phyloP scores from a whole-genome alignment of 345 rosid genomes.

The Aegle marmelos region DNA sequence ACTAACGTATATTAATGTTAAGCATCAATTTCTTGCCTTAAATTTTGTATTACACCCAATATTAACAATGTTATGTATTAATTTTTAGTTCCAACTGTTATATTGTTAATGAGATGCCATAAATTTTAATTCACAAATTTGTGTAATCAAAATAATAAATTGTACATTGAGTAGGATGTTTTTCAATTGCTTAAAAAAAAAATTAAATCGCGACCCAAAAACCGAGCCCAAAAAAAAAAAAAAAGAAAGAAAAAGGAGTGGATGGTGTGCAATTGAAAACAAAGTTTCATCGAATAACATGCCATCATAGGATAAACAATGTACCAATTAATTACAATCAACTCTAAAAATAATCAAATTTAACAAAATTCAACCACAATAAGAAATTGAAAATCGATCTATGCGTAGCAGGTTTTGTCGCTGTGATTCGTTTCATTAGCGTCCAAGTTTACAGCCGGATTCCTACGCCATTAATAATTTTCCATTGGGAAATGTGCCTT shows the following conservation, averaged over 20 bases:
- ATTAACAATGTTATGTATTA: too few species aligned
- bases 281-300: not conserved
- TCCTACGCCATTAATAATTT: conserved; percentile 33
- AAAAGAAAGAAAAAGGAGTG: not conserved
- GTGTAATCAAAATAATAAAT: too few species aligned
- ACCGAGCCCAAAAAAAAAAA: not conserved
- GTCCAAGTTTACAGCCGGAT: conserved; percentile 55
- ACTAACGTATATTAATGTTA: too few species aligned
- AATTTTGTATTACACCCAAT: too few species aligned
- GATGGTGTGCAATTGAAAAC: not conserved
- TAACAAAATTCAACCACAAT: conserved; percentile 12
- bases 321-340: not conserved
- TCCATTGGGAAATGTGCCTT: conserved; percentile 33
- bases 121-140: too few species aligned
- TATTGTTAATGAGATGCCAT: too few species aligned
- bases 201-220: too few species aligned
- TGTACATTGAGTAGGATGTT: too few species aligned
- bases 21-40: too few species aligned
- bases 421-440: conserved; percentile 27
- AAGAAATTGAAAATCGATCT: conserved; percentile 26
- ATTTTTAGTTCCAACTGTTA: too few species aligned
- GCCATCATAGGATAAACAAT: not conserved
- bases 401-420: conserved; percentile 44
- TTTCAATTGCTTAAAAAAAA: too few species aligned
- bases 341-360: not conserved